Base-by-base conservation (phyloP, 306 rosid genomes). In the Rubus parviflorus region DNA sequence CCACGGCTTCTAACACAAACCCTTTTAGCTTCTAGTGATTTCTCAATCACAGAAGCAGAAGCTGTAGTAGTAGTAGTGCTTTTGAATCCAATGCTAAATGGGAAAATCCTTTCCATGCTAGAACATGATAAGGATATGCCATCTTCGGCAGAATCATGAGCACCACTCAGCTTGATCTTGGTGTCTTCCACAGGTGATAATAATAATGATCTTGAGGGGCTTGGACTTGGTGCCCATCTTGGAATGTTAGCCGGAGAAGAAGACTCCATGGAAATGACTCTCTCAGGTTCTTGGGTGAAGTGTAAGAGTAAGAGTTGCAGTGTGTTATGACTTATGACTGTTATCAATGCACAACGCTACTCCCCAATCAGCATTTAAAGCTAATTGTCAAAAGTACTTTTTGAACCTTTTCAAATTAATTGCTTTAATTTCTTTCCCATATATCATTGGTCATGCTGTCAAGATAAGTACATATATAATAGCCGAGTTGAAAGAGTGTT, bases 191-290 rank as follows among this genome's bases (percentile, higher is more conserved):
- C 17, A 30, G 35, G 17, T 49, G 46, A 7, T 19, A 37, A 17
- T 11, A 71, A 10, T 2, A 62, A 20, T 30, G 35, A 30, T 47
- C 74, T 76, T 22, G 77, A 76, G 19, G 81, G 81, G 52, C 78
- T 76, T 53, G 81, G 51, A 23, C 79, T 84, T 22, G 84, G 87
- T 37, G 75, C 73, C 87, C 87, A 83, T 76, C 82, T 67, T 5
- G 79, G 81, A 1, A 73, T 61, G 5, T 10, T 46, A 2, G 37
- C 43, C 15, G 67, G 57, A 76, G 35, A 48, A 60, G 65, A 60
- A 60, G 65, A 60, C 40, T 60, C 40, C 65, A 60, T 60, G 38
- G 65, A 10, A 60, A 22, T 8, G 35, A 35, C 62, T 22, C 4
- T 56, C 35, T 20, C 14, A n/a, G 62, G 20, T 20, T 56, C 62